Base-by-base conservation (phyloP, 164 flowering plant genomes). In the Hamamelis virginiana region DNA sequence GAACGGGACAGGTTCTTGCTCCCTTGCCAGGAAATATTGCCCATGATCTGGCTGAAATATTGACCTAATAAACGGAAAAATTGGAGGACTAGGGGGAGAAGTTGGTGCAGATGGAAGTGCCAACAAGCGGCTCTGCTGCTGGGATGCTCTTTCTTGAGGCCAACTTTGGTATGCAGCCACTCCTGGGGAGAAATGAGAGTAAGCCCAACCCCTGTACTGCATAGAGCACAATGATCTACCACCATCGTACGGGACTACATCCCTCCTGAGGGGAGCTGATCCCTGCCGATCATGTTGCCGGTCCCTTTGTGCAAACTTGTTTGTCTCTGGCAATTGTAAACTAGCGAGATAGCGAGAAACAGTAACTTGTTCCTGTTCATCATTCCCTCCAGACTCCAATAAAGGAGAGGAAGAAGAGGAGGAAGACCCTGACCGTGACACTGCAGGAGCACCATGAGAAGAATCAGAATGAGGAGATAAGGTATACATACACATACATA, bases 331-430 rank as follows among this genome's bases (percentile, higher is more conserved):
- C 9, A 47, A 57, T 47, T 26, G 64, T 51, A 69, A 46, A 45
- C 38, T 21, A 21, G 72, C 14, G 3, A 69, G 72, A 61, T 48
- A 69, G 15, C 66, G 72, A 33, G 66, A 47, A 50, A 69, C 72
- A 47, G 16, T 69, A 46, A 48, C 56, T 69, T 69, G 65, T 21
- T 59, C 72, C 47, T 50, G 65, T 33, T 69, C 72, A 50, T 61
- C 66, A 41, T 22, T 60, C 47, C 47, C 44, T 69, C 47, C 72
- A 61, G 58, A 50, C 33, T 61, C 72, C 12, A 3, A 15, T 28
- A 44, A 45, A 22, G 65, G 26, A 43, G 70, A 46, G 47, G 70
- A 23, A 59, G 70, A 56, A 23, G 63, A 58, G 27, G 55, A 3
- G 56, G 65, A 61, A 48, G 72, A 69, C 9, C 72, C 48, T 18